Base-by-base conservation (phyloP, 768 basidiomycete species). In the Trametes sanguinea region DNA sequence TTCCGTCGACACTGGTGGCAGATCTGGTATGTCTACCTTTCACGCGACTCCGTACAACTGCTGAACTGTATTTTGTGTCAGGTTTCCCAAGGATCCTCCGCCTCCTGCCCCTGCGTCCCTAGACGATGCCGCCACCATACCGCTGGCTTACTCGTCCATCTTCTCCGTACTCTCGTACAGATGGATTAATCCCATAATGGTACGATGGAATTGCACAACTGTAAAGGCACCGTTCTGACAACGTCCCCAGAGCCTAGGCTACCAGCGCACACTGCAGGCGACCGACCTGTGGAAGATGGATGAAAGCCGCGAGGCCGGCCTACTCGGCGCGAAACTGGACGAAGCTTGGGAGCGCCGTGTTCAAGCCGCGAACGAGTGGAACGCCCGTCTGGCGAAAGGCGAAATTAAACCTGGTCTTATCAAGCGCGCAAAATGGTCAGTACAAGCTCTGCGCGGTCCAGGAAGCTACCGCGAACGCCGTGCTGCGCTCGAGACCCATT, bases 251-350 rank as follows among this genome's bases (percentile, higher is more conserved):
- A 75, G 77, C 9, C 75, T 87, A 43, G 89, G 89, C 0, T 90
- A 87, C 68, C 86, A 89, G 68, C 78, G 90, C 33, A 86, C 88
- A 1, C 76, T 93, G 8, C 88, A 89, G 68, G 86, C 87, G 0
- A 83, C 87, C 1, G 91, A 93, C 73, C 73, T 92, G 11, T 90
- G 88, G 88, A 84, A 83, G 68, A 75, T 92, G 62, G 83, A 84
- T 58, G 69, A 76, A 3, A 67, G 77, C 4, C 79, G 81, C 33
- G 80, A 86, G 65, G 76, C 83, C 14, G 80, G 77, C 0, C 62
- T 67, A 17, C 76, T 92, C 32, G 81, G 85, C 2, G 73, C 75
- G 10, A 76, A 77, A 64, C 79, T 92, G 29, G 82, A 90, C 57
- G 77, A 72, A 13, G 77, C 85, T 7, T 88, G 87, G 80, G 76